phyloP scores from a whole-genome alignment of 1,284 basidiomycete species.

The Ustilago trichophora region DNA sequence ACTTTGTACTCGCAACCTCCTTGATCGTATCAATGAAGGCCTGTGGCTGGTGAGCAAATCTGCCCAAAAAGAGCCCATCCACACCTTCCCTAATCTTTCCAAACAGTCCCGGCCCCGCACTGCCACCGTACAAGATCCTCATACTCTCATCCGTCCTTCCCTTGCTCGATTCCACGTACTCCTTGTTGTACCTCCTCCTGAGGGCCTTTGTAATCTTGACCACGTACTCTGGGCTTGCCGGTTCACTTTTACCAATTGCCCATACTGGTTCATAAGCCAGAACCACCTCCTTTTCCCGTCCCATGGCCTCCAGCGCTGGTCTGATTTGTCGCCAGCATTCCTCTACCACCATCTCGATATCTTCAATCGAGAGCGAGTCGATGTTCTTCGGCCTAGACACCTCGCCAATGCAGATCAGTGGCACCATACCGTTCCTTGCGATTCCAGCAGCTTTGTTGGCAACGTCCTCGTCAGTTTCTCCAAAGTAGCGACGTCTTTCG shows the following conservation, averaged over 20 bases:
- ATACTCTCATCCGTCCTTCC: slow-evolving; percentile 30
- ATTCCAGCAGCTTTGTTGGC: slow-evolving; percentile 52
- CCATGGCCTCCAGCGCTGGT: slow-evolving; percentile 39
- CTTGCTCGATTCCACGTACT: slow-evolving; percentile 29
- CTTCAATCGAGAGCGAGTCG: slow-evolving; percentile 12
- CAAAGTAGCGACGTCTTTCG: slow-evolving; percentile 55
- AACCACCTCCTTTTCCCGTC: slow-evolving; percentile 32
- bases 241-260: slow-evolving; percentile 58
- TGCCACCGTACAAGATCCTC: slow-evolving; percentile 60
- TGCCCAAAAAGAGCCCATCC: slow-evolving; percentile 59
- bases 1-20: slow-evolving; percentile 46
- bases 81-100: slow-evolving; percentile 56
- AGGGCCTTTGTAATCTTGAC: slow-evolving; percentile 58
- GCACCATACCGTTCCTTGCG: slow-evolving; percentile 45
- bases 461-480: slow-evolving; percentile 57
- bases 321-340: slow-evolving; percentile 59
- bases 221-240: slow-evolving; percentile 56
- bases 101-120: slow-evolving; percentile 57
- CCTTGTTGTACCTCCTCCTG: slow-evolving; percentile 32
- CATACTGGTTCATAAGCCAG: slow-evolving; percentile 63
- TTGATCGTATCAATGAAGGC: slow-evolving; percentile 54
- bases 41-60: slow-evolving; percentile 59
- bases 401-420: slow-evolving; percentile 62
- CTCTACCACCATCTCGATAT: slow-evolving; percentile 40
- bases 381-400: slow-evolving; percentile 35